phyloP scores from a whole-genome alignment of 345 rosid genomes.

The Salix suchowensis region DNA sequence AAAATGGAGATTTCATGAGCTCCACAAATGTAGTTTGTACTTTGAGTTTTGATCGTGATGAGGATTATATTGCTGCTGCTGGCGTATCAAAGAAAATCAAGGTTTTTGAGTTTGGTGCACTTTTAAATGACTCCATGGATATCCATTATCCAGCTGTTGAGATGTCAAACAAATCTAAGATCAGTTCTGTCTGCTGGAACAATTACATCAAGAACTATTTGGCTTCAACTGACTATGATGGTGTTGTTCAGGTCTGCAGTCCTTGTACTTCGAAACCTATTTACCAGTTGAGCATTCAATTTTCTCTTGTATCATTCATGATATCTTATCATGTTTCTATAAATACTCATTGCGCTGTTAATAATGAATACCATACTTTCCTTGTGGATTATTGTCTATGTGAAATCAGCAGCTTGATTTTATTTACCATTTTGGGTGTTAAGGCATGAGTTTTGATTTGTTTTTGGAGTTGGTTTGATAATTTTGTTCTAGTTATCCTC shows the following conservation, averaged over 20 bases:
- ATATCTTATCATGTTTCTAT: background rate
- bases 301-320: background rate
- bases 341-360: background rate
- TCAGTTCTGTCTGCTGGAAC: conserved; percentile 87
- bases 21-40: conserved; percentile 84
- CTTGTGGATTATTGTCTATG: background rate
- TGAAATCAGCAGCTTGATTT: background rate
- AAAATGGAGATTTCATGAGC: conserved; percentile 69
- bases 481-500: background rate
- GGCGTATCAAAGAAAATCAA: conserved; percentile 90
- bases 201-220: conserved; percentile 83
- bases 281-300: background rate
- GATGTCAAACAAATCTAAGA: conserved; percentile 79
- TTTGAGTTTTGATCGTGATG: conserved; percentile 75
- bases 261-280: conserved; percentile 1
- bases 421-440: background rate
- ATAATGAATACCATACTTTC: background rate
- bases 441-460: background rate
- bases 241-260: conserved; percentile 69
- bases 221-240: conserved; percentile 90
- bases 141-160: conserved; percentile 81
- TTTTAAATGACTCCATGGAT: conserved; percentile 73
- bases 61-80: conserved; percentile 88
- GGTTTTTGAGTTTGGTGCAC: conserved; percentile 70
- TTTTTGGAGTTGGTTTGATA: background rate